Conservation (phyloP, 2,329 filamentous ascomycete genomes). For the Cladophialophora exuberans region DNA sequence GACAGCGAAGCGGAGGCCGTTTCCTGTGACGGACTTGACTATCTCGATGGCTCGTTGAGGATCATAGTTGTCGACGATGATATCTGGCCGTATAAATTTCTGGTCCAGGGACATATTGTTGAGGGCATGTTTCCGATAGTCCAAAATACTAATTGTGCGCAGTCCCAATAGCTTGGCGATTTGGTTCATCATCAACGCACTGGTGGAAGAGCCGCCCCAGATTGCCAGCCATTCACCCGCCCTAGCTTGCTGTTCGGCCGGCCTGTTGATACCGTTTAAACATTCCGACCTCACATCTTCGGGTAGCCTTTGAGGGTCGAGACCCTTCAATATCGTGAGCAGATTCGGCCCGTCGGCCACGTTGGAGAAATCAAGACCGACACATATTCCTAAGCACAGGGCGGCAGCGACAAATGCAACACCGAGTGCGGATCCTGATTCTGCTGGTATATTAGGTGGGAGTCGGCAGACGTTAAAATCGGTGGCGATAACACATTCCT, state of each 20-base stretch:
- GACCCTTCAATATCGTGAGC: slow-evolving; percentile 51
- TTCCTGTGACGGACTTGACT: slow-evolving; percentile 61
- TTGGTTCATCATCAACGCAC: slow-evolving; percentile 68
- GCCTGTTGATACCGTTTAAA: slow-evolving; percentile 55
- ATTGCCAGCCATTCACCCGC: slow-evolving; percentile 71
- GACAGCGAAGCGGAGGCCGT: slow-evolving; percentile 65
- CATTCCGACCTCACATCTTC: slow-evolving; percentile 67
- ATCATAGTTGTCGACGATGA: slow-evolving; percentile 71
- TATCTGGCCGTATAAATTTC: slow-evolving; percentile 48
- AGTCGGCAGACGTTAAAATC: slow-evolving; percentile 68
- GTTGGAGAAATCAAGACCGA: slow-evolving; percentile 67
- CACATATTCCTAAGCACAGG: slow-evolving; percentile 68
- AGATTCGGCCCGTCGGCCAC: slow-evolving; percentile 62
- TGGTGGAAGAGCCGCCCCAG: slow-evolving; percentile 77
- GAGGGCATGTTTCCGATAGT: slow-evolving; percentile 66
- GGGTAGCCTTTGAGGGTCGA: slow-evolving; percentile 57
- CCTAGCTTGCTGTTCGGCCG: slow-evolving; percentile 60
- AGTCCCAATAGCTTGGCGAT: slow-evolving; percentile 69
- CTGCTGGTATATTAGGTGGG: slow-evolving; percentile 56
- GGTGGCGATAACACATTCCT: slow-evolving; percentile 68
- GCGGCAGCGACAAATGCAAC: slow-evolving; percentile 73
- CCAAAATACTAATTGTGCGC: slow-evolving; percentile 67
- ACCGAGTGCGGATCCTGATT: slow-evolving; percentile 65
- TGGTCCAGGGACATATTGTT: slow-evolving; percentile 12
- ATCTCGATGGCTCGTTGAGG: slow-evolving; percentile 67